Conservation (phyloP, 1,284 basidiomycete species). For the Rugosomyces carneus region DNA sequence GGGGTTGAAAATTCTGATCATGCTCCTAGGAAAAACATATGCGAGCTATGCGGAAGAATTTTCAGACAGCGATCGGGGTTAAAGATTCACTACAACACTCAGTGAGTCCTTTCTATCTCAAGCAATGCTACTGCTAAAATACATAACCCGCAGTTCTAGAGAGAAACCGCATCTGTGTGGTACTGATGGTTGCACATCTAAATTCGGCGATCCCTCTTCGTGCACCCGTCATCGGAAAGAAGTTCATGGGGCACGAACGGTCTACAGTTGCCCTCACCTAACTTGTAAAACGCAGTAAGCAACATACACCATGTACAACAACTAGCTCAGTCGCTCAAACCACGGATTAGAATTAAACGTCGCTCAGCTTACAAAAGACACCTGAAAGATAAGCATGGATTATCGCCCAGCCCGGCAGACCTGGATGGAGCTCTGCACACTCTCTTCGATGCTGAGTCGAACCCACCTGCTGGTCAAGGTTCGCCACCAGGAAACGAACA, state of each 20-base stretch:
- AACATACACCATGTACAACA: background rate
- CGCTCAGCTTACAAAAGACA: slow-evolving; percentile 49
- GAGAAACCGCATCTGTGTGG: slow-evolving; percentile 47
- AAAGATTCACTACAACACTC: slow-evolving; percentile 52
- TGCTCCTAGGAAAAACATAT: slow-evolving; percentile 36
- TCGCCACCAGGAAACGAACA: background rate
- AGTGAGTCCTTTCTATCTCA: slow-evolving; percentile 36
- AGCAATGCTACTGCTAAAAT: slow-evolving; percentile 2
- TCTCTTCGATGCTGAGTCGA: slow-evolving; percentile 12
- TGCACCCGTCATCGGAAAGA: slow-evolving; percentile 55
- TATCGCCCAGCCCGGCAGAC: slow-evolving; percentile 25
- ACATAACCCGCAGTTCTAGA: slow-evolving; percentile 34
- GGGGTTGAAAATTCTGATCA: slow-evolving; percentile 31
- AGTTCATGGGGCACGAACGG: slow-evolving; percentile 36
- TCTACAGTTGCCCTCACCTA: slow-evolving; percentile 37
- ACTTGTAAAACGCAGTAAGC: slow-evolving; percentile 43
- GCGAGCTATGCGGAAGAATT: slow-evolving; percentile 38
- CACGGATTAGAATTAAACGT: slow-evolving; percentile 49
- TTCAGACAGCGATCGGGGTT: slow-evolving; percentile 53
- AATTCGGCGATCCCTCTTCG: slow-evolving; percentile 62
- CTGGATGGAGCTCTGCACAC: slow-evolving; percentile 24
- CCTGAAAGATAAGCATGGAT: slow-evolving; percentile 40
- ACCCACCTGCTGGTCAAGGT: background rate
- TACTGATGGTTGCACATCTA: slow-evolving; percentile 34
- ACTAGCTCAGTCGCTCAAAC: background rate